Percentiles rank a stretch among this genome's conserved stretches.
These are phyloP conservation scores for Vaccinium myrtillus DNA, from an alignment of 148 eudicot genomes.

Conservation along the genomic window DNA sequence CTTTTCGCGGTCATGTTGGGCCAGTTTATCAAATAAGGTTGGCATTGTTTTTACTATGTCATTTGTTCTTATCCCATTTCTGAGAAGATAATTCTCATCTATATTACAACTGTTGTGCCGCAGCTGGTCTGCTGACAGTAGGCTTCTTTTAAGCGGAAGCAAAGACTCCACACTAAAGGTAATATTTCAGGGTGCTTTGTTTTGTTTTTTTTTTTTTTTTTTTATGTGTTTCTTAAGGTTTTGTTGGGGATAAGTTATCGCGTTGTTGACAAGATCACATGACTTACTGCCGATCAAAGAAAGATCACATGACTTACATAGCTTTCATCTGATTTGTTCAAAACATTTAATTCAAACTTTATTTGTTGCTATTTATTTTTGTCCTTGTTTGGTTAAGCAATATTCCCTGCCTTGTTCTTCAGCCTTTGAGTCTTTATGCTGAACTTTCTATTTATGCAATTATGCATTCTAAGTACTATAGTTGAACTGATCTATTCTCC, in stretches of 20 bases:
- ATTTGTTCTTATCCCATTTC: neutral
- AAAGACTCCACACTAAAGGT: slow-evolving; percentile 95
- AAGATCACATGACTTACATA: neutral
- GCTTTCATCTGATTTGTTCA: neutral
- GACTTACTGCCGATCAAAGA: neutral
- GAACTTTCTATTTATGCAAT: neutral
- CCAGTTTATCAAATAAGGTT: slow-evolving; percentile 98
- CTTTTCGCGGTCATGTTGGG: slow-evolving; percentile 94
- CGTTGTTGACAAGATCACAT: neutral
- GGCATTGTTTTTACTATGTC: slow-evolving; percentile 2
- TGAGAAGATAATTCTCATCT: neutral
- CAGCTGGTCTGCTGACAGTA: slow-evolving; percentile 99
- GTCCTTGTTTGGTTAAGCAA: neutral
- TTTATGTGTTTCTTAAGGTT: neutral
- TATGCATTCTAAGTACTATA: neutral
- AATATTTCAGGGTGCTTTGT: slow-evolving; percentile 2
- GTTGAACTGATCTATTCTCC: neutral
- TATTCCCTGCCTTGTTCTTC: neutral
- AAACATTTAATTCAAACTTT: neutral
- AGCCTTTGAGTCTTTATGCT: neutral
- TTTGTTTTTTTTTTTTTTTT: neutral
- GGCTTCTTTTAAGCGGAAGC: slow-evolving; percentile 90
- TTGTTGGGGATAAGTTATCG: neutral
- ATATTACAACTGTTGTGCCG: slow-evolving; percentile 21
- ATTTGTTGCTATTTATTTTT: neutral